These are phyloP conservation scores for Blastocystis sp. DNA, from an alignment of 352 stramenopile species.

Conservation along the genomic window DNA sequence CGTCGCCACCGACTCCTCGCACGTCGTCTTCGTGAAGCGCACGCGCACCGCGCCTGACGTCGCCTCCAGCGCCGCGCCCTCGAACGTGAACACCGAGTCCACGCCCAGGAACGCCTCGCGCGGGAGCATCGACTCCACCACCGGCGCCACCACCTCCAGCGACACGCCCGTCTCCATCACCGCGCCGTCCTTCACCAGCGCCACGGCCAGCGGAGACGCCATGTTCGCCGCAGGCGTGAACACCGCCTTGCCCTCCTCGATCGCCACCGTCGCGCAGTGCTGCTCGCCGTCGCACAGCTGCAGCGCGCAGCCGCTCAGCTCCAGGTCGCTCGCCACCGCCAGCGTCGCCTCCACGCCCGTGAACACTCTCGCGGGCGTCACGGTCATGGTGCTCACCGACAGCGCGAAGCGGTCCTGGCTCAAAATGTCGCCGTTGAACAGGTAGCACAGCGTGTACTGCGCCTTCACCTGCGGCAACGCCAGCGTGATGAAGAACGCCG, in stretches of 20 bases:
- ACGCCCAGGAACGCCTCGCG: neutral
- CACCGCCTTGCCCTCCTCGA: conserved; percentile 7
- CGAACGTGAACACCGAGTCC: conserved; percentile 35
- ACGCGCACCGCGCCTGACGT: neutral
- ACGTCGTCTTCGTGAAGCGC: conserved; percentile 26
- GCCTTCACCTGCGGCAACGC: neutral
- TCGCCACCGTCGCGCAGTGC: conserved; percentile 12
- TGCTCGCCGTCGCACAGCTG: neutral
- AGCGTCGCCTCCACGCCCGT: neutral
- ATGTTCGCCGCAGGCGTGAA: conserved; percentile 11
- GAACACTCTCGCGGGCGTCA: conserved; percentile 20
- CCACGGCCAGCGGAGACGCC: conserved; percentile 3
- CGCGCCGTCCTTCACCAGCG: conserved; percentile 22
- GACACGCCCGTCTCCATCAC: neutral
- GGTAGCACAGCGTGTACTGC: conserved; percentile 50
- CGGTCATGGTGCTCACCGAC: conserved; percentile 14
- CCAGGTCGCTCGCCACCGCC: conserved; percentile 3
- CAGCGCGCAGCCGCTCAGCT: neutral
- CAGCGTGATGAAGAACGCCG: neutral
- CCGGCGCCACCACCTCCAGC: neutral
- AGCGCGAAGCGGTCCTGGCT: conserved; percentile 44
- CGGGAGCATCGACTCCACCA: conserved; percentile 15
- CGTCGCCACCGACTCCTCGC: conserved; percentile 4
- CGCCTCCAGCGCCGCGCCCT: neutral
- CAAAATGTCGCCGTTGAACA: conserved; percentile 63